These are phyloP conservation scores for Bullera alba DNA, from an alignment of 768 basidiomycete species.

Conservation along the genomic window DNA sequence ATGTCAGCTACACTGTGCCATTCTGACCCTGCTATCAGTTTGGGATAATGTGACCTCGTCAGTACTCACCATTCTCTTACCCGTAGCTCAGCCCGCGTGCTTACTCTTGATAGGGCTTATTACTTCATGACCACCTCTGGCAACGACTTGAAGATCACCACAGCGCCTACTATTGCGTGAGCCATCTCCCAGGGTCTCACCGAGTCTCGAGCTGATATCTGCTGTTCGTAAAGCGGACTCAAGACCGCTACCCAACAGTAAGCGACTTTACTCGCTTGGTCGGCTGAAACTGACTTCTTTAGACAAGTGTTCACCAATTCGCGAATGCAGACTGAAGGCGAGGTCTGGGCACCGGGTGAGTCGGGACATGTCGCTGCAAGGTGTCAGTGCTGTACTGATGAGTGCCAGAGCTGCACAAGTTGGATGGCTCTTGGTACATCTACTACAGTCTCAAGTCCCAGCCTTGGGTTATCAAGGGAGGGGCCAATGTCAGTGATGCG, in stretches of 20 bases:
- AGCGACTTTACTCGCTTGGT: no score
- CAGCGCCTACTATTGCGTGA: not conserved
- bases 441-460: not conserved
- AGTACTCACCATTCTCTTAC: not conserved
- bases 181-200: not conserved
- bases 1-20: not conserved
- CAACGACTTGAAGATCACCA: not conserved
- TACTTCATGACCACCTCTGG: not conserved
- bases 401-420: not conserved
- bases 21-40: no score
- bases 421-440: not conserved
- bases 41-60: not conserved
- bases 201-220: not conserved
- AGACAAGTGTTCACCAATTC: not conserved
- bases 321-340: not conserved
- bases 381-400: no score
- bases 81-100: no score
- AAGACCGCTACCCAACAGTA: not conserved
- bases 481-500: not conserved
- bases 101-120: not conserved
- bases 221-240: not conserved
- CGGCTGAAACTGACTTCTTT: no score
- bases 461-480: not conserved
- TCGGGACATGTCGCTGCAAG: not conserved
- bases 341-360: not conserved